Evolutionary conservation across 1,284 basidiomycete species (phyloP), one percentile per base, ranked within the genome.

Genomic region (Vanrija humicola): DNA sequence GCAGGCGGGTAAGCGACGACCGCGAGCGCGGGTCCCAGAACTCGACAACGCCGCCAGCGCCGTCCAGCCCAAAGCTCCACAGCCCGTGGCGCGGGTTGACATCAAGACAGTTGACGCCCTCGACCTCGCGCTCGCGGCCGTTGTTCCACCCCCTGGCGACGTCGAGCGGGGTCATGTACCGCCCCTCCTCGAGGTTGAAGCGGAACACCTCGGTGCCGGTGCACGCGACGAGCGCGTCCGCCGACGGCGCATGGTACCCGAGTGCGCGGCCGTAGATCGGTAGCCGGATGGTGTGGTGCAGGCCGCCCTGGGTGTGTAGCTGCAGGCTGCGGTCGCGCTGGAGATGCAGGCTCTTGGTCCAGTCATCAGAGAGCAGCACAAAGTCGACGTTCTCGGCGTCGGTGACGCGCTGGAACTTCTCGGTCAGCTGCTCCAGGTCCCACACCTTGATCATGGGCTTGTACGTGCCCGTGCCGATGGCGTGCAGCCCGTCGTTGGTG

Each of bases 301-400:
- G 85, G 0, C 92, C 92, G 43, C 89, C 86, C 77, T 98, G 96
- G 0, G 90, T 93, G 73, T 99, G 96, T 5, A 99, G 81, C 71
- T 94, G 90, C 50, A 98, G 76, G 6, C 90, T 90, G n/a, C 96
- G 86, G 78, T 98, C 94, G 48, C 88, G 86, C 82, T 98, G 96
- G 1, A 99, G 83, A 71, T 96, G 94, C 56, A 98, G 82, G n/a
- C 89, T 88, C 77, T 99, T 98, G 16, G 95, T 98, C 96, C 96
- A 99, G 79, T 99, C 96, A 71, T 92, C 88, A 1, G 94, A 97
- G 10, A 99, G 82, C 69, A 94, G 88, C 80, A 88, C 82, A 79
- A 99, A 98, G 75, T 99, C 96, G 61, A 98, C 88, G 75, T 98
- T 98, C 80, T 98, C 95, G 8, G 89, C 86, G 69, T 98, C 93